phyloP scores from a whole-genome alignment of 768 basidiomycete genomes.

The Lyophyllum semitale region DNA sequence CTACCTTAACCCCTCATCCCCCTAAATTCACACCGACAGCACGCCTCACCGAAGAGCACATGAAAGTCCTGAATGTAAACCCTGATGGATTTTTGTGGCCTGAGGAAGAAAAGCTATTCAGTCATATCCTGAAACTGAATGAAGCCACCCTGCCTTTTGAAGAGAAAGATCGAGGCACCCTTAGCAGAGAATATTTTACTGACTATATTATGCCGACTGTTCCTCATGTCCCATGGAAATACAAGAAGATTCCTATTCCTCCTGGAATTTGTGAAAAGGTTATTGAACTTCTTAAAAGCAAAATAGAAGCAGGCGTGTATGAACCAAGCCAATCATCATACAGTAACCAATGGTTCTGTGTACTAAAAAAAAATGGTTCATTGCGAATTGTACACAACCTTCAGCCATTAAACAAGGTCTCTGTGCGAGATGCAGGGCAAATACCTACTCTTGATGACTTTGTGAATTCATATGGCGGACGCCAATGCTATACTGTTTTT shows the following conservation, averaged over 20 bases:
- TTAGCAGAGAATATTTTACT: background rate
- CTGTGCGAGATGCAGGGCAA: background rate
- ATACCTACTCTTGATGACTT: too few species aligned
- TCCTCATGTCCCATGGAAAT: background rate
- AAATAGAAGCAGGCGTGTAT: too few species aligned
- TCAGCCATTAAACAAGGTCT: background rate
- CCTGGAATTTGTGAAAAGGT: background rate
- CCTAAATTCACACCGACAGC: constrained; percentile 1
- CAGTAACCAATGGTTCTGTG: background rate
- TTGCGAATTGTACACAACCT: background rate
- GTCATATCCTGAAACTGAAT: background rate
- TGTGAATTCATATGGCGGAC: too few species aligned
- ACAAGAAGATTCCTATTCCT: background rate
- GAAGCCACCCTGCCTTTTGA: background rate
- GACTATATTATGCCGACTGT: too few species aligned
- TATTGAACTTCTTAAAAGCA: too few species aligned
- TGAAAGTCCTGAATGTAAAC: too few species aligned
- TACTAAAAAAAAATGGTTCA: too few species aligned
- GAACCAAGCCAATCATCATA: background rate
- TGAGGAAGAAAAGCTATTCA: background rate
- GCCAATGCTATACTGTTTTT: too few species aligned
- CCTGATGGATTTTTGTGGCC: too few species aligned
- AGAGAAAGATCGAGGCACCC: too few species aligned
- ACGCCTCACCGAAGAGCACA: too few species aligned
- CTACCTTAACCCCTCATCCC: constrained; percentile 5